Conservation (phyloP, 2,329 filamentous ascomycete genomes). For the Canariomyces notabilis region DNA sequence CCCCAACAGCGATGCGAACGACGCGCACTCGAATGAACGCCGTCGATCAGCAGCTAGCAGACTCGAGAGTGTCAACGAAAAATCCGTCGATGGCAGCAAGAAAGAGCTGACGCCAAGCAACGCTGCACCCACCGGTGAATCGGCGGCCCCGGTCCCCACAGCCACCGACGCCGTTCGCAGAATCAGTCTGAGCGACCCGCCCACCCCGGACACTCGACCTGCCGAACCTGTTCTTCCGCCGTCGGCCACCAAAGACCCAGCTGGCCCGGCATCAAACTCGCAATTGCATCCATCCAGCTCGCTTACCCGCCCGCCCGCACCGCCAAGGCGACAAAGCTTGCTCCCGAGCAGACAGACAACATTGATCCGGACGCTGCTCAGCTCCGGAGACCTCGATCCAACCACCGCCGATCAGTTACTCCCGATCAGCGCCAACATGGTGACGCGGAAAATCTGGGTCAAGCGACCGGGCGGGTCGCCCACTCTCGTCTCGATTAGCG, state of each 20-base stretch:
- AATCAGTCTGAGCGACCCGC: conserved; percentile 14
- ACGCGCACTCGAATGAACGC: conserved; percentile 33
- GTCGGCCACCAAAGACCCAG: conserved; percentile 2
- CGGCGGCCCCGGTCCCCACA: conserved; percentile 7
- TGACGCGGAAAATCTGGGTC: conserved; percentile 87
- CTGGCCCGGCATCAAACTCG: conserved; percentile 10
- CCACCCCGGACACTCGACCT: conserved; percentile 4
- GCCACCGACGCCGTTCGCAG: conserved; percentile 11
- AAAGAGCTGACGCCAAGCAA: conserved; percentile 3
- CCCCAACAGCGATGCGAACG: conserved; percentile 4
- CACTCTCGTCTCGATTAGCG: conserved; percentile 77
- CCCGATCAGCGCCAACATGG: conserved; percentile 47
- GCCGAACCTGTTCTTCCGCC: conserved; percentile 1
- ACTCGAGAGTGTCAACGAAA: conserved; percentile 33
- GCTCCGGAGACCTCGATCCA: conserved; percentile 40
- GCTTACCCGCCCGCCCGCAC: conserved; percentile 26
- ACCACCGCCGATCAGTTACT: conserved; percentile 21
- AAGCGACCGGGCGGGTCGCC: conserved; percentile 79
- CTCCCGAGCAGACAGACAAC: conserved; percentile 41
- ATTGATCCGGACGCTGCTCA: conserved; percentile 50
- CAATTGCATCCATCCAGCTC: conserved; percentile 25
- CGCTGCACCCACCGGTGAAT: not conserved
- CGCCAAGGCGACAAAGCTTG: conserved; percentile 40
- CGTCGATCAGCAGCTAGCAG: conserved; percentile 25
- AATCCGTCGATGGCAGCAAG: conserved; percentile 20